Base-by-base conservation (phyloP, 345 rosid species). In the Melaleuca quinquenervia region DNA sequence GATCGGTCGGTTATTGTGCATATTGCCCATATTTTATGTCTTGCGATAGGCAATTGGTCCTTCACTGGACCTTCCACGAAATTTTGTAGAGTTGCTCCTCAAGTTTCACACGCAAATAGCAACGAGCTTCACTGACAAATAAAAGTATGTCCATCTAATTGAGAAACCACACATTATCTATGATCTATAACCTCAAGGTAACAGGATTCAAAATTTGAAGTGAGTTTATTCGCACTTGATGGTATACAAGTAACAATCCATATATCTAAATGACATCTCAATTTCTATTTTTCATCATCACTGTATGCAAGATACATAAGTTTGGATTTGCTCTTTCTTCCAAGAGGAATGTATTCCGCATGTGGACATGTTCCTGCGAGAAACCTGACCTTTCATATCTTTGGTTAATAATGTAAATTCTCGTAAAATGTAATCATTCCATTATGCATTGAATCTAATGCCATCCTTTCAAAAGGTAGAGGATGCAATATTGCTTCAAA, bases 401-500 rank as follows among this genome's bases (percentile, higher is more conserved):
- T 3, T 83, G 85, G 87, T 87, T 64, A 56, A 74, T 52, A 14
- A 16, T 55, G 41, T 49, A 36, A 86, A 83, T 85, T 84, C 85
- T 52, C 74, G 50, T 62, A 84, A 55, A 82, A 51, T 48, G 12
- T 16, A 53, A 80, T 85, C 29, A 29, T 48, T 52, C 82, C 56
- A n/a, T 48, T 48, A 75, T 70, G 50, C 52, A 11, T 32, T 55
- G 29, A 48, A 74, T 54, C 24, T 84, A 87, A 85, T 75, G 22
- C 75, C 22, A 60, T 82, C 44, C 51, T 50, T 84, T 87, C 76
- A 76, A 86, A 89, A 93, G 96, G 93, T 90, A 86, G 96, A 91
- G 90, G 98, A 96, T 83, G 96, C 97, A 62, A 91, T 96, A 82
- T 93, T 96, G 85, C 92, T 89, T 86, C 93, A 94, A 82, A 91